Evolutionary conservation across 2,329 filamentous ascomycete species (phyloP), one percentile per base, ranked within the genome.

Genomic region (Thermomyces lanuginosus): DNA sequence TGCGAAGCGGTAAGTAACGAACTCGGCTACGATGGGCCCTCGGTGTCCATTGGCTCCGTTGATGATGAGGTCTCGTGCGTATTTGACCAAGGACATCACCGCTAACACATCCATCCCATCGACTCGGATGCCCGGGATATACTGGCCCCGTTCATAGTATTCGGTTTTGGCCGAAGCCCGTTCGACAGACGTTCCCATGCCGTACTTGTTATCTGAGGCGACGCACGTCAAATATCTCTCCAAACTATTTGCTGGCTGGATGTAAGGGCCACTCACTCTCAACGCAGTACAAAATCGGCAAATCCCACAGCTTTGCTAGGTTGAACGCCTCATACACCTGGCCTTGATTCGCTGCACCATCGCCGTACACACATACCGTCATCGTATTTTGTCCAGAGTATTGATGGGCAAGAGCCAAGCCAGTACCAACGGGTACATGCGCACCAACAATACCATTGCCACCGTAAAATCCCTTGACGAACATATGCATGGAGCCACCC

Each of bases 401-500:
- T 63, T 92, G 73, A 62, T 92, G 80, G 31, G 84, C 84, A 47
- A 93, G 92, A 31, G 80, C 84, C 42, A 93, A 72, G 48, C 84
- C 84, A 34, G 84, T 82, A 46, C 84, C 84, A 33, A 93, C 82
- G 30, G 84, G 84, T 23, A 93, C 84, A 63, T 92, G 84, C 35
- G 84, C 84, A 56, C 84, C 84, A 45, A 93, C 84, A 41, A 93
- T 93, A 59, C 84, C 84, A 61, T 93, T 93, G 41, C 84, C 84
- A 44, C 84, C 84, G 56, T 89, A 93, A 67, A 93, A 93, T 32
- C 77, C 77, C 58, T 82, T 83, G 44, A 80, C 63, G 63, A 93
- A 93, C 84, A 93, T 93, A 67, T 93, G 84, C 84, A 93, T 93
- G 35, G 82, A 92, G 36, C 84, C 84, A 53, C 84, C 84, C 69